These are phyloP conservation scores for Phytopythium cucurbitacearum DNA, from an alignment of 352 stramenopile genomes.

Conservation along the genomic window DNA sequence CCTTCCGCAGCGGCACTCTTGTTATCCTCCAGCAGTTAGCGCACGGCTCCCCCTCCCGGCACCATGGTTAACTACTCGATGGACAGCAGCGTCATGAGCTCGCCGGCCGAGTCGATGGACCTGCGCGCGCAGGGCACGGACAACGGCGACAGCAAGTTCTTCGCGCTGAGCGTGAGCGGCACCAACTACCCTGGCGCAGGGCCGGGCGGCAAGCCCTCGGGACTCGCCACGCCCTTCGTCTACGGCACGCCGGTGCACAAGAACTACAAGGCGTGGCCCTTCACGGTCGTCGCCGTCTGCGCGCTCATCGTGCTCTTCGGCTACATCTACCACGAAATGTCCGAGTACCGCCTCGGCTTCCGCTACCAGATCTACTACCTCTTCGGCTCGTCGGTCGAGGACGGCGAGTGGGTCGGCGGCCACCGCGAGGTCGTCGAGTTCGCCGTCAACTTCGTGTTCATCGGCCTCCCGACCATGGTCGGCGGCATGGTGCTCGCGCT, in stretches of 20 bases:
- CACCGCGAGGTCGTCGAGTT: conserved; percentile 76
- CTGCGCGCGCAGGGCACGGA: conserved; percentile 19
- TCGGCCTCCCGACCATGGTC: conserved; percentile 72
- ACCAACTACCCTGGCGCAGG: conserved; percentile 16
- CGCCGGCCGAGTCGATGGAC: conserved; percentile 29
- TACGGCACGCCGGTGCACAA: conserved; percentile 77
- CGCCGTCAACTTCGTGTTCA: conserved; percentile 61
- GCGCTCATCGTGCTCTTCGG: conserved; percentile 47
- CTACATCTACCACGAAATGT: conserved; percentile 71
- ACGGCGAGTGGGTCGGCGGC: conserved; percentile 60
- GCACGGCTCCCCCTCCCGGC: no score
- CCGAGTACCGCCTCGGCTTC: conserved; percentile 61
- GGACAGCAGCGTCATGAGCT: conserved; percentile 35
- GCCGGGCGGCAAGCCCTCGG: conserved; percentile 38
- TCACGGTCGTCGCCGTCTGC: conserved; percentile 46
- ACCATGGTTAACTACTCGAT: conserved; percentile 43
- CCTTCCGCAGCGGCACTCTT: not conserved
- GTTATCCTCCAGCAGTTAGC: not conserved
- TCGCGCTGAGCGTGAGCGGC: conserved; percentile 60
- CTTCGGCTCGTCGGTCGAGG: conserved; percentile 48
- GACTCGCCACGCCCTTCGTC: conserved; percentile 57
- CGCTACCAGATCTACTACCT: conserved; percentile 61
- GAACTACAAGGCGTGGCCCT: conserved; percentile 82
- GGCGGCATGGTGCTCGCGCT: conserved; percentile 59
- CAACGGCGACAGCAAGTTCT: conserved; percentile 64